Evolutionary conservation across 768 basidiomycete genomes (phyloP).

Genomic region (Lactarius sp.): DNA sequence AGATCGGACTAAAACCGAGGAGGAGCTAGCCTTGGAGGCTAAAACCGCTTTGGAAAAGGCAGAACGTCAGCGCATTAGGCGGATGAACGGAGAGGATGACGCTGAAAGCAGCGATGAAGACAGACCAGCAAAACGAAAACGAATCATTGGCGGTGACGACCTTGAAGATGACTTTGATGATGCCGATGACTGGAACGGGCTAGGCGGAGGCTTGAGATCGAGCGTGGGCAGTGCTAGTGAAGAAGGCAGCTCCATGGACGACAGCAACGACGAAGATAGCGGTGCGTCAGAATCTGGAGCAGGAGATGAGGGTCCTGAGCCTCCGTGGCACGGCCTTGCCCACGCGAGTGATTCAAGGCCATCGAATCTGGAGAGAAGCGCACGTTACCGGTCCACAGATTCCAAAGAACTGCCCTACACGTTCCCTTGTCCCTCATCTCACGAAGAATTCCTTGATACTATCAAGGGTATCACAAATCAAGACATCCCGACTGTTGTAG

Average conservation of each 20-base stretch:
- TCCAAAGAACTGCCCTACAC: slow-evolving; percentile 80
- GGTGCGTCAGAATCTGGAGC: slow-evolving; percentile 31
- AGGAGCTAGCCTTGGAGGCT: slow-evolving; percentile 85
- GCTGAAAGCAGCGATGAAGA: slow-evolving; percentile 58
- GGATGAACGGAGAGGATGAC: slow-evolving; percentile 81
- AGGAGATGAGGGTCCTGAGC: slow-evolving; percentile 31
- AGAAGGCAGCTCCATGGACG: slow-evolving; percentile 25
- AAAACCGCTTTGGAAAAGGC: slow-evolving; percentile 83
- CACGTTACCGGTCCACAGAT: neutral
- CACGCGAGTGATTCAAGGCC: neutral
- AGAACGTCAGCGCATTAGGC: slow-evolving; percentile 66
- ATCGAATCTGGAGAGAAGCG: neutral
- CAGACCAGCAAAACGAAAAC: slow-evolving; percentile 45
- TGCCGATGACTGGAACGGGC: slow-evolving; percentile 26
- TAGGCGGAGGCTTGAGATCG: slow-evolving; percentile 36
- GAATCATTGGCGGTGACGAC: slow-evolving; percentile 73
- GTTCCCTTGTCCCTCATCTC: slow-evolving; percentile 80
- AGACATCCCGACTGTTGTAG: slow-evolving; percentile 74
- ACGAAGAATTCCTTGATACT: slow-evolving; percentile 88
- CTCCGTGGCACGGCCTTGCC: slow-evolving; percentile 1
- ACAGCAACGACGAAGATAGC: slow-evolving; percentile 32
- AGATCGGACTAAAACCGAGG: slow-evolving; percentile 93
- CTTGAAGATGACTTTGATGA: slow-evolving; percentile 79
- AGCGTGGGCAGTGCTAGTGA: slow-evolving; percentile 17
- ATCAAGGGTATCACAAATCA: slow-evolving; percentile 63